Percentiles rank a stretch among this genome's conserved stretches.
phyloP scores from a whole-genome alignment of 2,329 filamentous ascomycete genomes.

The Phialophora verrucosa region DNA sequence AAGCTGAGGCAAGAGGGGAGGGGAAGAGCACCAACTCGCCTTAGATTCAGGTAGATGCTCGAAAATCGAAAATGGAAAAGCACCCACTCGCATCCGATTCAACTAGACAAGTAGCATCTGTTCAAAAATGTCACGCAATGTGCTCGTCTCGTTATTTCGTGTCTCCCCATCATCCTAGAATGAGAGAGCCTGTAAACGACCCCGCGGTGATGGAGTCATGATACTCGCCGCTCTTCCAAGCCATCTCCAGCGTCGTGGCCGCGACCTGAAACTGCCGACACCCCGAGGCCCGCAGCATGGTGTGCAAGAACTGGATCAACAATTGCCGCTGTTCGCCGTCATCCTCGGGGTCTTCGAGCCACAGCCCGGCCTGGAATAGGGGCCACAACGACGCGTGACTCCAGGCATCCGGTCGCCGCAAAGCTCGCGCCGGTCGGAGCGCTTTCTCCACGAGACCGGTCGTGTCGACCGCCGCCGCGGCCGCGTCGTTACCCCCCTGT shows the following conservation, averaged over 20 bases:
- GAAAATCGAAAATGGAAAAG: no score
- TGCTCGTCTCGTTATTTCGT: no score
- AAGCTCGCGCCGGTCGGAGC: slow-evolving; percentile 3
- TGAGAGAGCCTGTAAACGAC: background rate
- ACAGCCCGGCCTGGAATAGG: slow-evolving; percentile 13
- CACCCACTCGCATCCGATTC: no score
- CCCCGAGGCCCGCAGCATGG: slow-evolving; percentile 10
- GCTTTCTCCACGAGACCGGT: slow-evolving; percentile 1
- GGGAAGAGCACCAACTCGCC: slow-evolving; percentile 2
- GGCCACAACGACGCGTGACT: slow-evolving; percentile 20
- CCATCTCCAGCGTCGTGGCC: slow-evolving; percentile 1
- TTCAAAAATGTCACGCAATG: no score
- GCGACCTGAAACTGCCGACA: slow-evolving; percentile 16
- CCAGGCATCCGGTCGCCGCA: slow-evolving; percentile 3
- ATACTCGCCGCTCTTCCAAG: slow-evolving; percentile 21
- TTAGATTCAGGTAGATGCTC: no score
- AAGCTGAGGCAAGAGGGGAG: background rate
- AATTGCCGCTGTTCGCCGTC: slow-evolving; percentile 3
- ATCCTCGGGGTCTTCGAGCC: slow-evolving; percentile 8
- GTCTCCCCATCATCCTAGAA: no score
- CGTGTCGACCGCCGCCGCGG: background rate
- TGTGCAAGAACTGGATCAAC: slow-evolving; percentile 11
- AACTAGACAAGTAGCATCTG: no score
- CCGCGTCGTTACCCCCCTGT: background rate
- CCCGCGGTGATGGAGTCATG: slow-evolving; percentile 19